Evolutionary conservation across 2,329 filamentous ascomycete species (phyloP).

Genomic region (Trichocomaceae sp.): DNA sequence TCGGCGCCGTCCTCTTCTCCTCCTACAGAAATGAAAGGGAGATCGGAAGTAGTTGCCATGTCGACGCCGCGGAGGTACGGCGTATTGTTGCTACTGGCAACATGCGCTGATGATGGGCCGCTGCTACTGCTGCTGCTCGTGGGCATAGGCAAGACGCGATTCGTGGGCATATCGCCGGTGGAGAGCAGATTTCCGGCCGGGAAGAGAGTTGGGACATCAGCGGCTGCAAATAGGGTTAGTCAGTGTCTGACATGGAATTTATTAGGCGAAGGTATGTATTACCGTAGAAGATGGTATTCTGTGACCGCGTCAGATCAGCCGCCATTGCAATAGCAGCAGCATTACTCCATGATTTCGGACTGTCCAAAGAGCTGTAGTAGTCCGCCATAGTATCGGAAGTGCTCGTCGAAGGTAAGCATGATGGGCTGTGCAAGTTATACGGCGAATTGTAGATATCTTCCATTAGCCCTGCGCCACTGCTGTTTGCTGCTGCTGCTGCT

Average conservation of each 20-base stretch:
- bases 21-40: not conserved
- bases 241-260: slow-evolving; percentile 18
- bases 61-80: slow-evolving; percentile 7
- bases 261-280: slow-evolving; percentile 16
- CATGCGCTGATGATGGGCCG: slow-evolving; percentile 14
- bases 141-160: slow-evolving; percentile 33
- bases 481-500: slow-evolving; percentile 13
- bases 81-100: slow-evolving; percentile 9
- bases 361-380: slow-evolving; percentile 23
- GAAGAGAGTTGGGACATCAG: slow-evolving; percentile 23
- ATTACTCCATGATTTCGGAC: slow-evolving; percentile 26
- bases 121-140: slow-evolving; percentile 16
- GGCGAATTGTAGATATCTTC: slow-evolving; percentile 28
- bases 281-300: slow-evolving; percentile 22
- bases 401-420: slow-evolving; percentile 26
- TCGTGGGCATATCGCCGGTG: slow-evolving; percentile 21
- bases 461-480: slow-evolving; percentile 21
- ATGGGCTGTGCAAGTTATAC: slow-evolving; percentile 23
- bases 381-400: slow-evolving; percentile 25
- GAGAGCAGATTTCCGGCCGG: slow-evolving; percentile 19
- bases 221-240: slow-evolving; percentile 21
- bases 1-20: not conserved
- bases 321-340: slow-evolving; percentile 13
- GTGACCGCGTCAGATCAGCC: slow-evolving; percentile 15
- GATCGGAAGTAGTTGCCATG: not conserved